Evolutionary conservation across 1,284 basidiomycete species (phyloP).

Genomic region (Paramarasmius palmivorus): DNA sequence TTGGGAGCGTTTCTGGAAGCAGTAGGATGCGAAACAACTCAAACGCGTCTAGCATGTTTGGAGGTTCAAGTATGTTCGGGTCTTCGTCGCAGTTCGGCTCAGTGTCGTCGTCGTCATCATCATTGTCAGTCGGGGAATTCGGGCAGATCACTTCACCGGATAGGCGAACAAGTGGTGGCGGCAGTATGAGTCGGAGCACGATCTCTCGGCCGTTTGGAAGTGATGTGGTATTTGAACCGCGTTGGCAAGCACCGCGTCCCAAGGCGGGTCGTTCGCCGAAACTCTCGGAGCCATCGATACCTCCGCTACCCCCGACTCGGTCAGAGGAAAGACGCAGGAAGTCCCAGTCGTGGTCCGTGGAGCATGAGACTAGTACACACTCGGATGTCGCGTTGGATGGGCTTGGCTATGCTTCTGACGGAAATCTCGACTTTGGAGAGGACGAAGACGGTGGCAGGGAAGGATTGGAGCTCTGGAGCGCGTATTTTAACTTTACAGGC

Average conservation of each 20-base stretch:
- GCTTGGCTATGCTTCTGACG: background rate
- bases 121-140: background rate
- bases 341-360: background rate
- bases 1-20: background rate
- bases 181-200: constrained; percentile 14
- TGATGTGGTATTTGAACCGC: constrained; percentile 61
- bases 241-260: constrained; percentile 33
- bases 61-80: background rate
- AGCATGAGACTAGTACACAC: background rate
- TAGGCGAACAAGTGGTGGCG: background rate
- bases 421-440: background rate
- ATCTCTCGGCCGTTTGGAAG: constrained; percentile 63
- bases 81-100: no score
- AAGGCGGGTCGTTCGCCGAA: background rate
- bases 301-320: background rate
- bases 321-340: background rate
- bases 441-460: background rate
- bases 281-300: background rate
- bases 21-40: background rate
- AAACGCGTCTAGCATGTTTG: background rate
- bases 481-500: background rate
- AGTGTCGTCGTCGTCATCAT: background rate
- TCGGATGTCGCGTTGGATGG: background rate
- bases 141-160: constrained; percentile 10
- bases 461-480: constrained; percentile 1